Evolutionary conservation across 106 monocot genomes (phyloP).

Genomic region (Acorus calamus): DNA sequence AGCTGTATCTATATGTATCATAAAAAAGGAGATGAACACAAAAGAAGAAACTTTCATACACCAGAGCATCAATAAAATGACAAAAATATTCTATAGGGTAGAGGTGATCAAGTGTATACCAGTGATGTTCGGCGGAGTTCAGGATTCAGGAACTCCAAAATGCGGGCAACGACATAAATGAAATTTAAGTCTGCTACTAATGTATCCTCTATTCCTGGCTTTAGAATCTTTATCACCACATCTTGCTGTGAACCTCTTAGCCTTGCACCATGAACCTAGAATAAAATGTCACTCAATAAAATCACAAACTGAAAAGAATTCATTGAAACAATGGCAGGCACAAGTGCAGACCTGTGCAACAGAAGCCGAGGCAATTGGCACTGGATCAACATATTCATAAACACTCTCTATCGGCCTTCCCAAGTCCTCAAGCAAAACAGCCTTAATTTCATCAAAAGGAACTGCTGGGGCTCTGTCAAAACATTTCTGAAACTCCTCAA

Average conservation of each 20-base stretch:
- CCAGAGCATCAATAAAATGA: no score
- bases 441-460: slow-evolving; percentile 77
- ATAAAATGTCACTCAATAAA: neutral
- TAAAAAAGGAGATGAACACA: no score
- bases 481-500: slow-evolving; percentile 89
- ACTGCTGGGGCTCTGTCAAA: slow-evolving; percentile 87
- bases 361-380: slow-evolving; percentile 91
- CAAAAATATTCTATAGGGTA: neutral
- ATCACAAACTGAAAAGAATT: no score
- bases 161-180: slow-evolving; percentile 71
- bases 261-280: slow-evolving; percentile 84
- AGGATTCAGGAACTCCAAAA: slow-evolving; percentile 87
- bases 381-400: slow-evolving; percentile 87
- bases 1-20: neutral
- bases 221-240: slow-evolving; percentile 93
- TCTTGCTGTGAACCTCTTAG: slow-evolving; percentile 77
- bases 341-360: slow-evolving; percentile 67
- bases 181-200: slow-evolving; percentile 96
- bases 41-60: no score
- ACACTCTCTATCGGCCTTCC: slow-evolving; percentile 71
- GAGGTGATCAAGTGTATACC: slow-evolving; percentile 29
- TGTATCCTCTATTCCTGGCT: slow-evolving; percentile 86
- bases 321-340: no score
- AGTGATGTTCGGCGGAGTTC: slow-evolving; percentile 77
- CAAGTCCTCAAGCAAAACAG: slow-evolving; percentile 59